Conservation (phyloP, 1,139 yeast species). For the Ogataea hybrid region DNA sequence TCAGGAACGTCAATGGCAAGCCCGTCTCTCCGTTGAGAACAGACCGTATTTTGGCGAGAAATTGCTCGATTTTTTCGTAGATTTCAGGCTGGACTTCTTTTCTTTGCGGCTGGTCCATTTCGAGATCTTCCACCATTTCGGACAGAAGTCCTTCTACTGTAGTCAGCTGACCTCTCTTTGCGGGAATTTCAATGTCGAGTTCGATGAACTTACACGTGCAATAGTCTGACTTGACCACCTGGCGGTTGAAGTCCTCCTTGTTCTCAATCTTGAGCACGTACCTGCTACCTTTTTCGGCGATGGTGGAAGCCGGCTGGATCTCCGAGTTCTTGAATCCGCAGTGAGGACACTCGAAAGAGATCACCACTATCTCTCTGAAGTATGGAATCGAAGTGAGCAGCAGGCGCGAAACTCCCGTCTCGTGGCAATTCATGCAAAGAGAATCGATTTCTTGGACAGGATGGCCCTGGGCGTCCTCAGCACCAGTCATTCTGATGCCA, state of each 20-base stretch:
- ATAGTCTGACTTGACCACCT: conserved; percentile 87
- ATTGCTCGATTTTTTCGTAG: conserved; percentile 69
- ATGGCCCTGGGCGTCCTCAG: conserved; percentile 85
- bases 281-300: conserved; percentile 83
- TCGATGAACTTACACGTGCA: conserved; percentile 82
- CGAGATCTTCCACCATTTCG: conserved; percentile 83
- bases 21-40: conserved; percentile 64
- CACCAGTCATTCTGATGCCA: conserved; percentile 53
- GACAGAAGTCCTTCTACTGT: conserved; percentile 84
- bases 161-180: conserved; percentile 90
- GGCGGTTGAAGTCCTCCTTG: conserved; percentile 80
- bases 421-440: conserved; percentile 91
- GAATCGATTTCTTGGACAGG: conserved; percentile 96
- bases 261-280: conserved; percentile 69
- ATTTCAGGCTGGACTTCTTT: conserved; percentile 68
- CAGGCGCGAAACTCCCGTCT: conserved; percentile 80
- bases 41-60: conserved; percentile 57
- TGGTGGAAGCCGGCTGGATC: conserved; percentile 88
- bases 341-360: conserved; percentile 96
- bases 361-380: conserved; percentile 85
- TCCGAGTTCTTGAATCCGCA: conserved; percentile 91
- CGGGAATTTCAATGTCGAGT: conserved; percentile 91
- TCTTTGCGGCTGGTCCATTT: conserved; percentile 78
- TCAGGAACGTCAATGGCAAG: conserved; percentile 73
- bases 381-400: conserved; percentile 87